Evolutionary conservation across 1,284 basidiomycete species (phyloP).

Genomic region (Meira miltonrushii): DNA sequence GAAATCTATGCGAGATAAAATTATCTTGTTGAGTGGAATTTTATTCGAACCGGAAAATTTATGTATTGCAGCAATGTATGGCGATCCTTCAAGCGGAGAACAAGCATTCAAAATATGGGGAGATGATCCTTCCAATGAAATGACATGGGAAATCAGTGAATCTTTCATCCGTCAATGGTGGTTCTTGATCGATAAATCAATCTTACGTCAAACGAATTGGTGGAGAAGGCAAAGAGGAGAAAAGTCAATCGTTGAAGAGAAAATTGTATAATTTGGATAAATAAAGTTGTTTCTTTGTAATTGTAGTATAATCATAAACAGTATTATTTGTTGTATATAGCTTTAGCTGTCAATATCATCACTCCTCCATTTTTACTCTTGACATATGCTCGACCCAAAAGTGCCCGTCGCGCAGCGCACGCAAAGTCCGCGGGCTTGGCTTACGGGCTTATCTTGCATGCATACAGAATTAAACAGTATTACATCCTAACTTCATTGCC

Average conservation of each 20-base stretch:
- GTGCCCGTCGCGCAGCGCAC: too few relatives aligned
- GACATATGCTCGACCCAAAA: too few relatives aligned
- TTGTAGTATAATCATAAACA: too few relatives aligned
- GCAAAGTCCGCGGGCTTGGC: too few relatives aligned
- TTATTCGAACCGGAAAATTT: constrained; percentile 25
- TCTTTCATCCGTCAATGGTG: constrained; percentile 25
- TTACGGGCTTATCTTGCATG: too few relatives aligned
- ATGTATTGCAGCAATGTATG: constrained; percentile 10
- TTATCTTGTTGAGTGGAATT: constrained; percentile 22
- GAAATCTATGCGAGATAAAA: constrained; percentile 22
- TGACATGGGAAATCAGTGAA: constrained; percentile 30
- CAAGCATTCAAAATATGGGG: constrained; percentile 27
- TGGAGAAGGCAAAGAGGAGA: constrained; percentile 32
- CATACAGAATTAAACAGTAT: too few relatives aligned
- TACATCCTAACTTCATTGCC: too few relatives aligned
- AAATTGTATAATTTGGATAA: too few relatives aligned
- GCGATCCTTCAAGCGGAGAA: constrained; percentile 7
- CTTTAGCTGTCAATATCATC: too few relatives aligned
- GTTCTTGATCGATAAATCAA: constrained; percentile 26
- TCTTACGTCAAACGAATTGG: constrained; percentile 27
- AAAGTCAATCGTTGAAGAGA: background rate
- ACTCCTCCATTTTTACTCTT: too few relatives aligned
- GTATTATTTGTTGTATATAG: too few relatives aligned
- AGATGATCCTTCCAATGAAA: constrained; percentile 27
- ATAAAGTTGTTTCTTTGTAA: too few relatives aligned